These are phyloP conservation scores for Hyphopichia pseudoburtonii DNA, from an alignment of 1,139 yeast genomes.

Conservation along the genomic window DNA sequence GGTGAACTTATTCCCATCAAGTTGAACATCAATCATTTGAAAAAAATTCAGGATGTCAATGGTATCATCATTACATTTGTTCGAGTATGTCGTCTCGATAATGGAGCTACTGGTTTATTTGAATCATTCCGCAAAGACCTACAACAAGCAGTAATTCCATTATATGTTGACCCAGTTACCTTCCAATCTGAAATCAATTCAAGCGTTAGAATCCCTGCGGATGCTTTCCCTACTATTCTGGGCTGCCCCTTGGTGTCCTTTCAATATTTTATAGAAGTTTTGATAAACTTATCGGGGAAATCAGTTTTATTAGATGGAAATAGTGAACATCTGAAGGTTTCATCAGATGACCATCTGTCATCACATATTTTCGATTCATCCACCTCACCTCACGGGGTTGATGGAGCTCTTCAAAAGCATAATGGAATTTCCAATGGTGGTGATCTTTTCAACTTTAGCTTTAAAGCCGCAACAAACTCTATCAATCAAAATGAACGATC, in stretches of 20 bases:
- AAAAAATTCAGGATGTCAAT: conserved; percentile 66
- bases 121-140: conserved; percentile 86
- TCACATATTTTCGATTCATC: conserved; percentile 10
- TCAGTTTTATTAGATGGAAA: conserved; percentile 32
- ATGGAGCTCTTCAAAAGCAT: conserved; percentile 1
- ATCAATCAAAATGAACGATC: conserved; percentile 37
- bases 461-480: conserved; percentile 21
- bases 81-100: conserved; percentile 74
- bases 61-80: conserved; percentile 81
- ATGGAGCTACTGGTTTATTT: conserved; percentile 60
- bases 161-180: conserved; percentile 72
- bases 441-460: conserved; percentile 34
- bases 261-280: conserved; percentile 81
- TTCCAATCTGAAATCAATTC: conserved; percentile 60
- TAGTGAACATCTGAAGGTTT: conserved; percentile 18
- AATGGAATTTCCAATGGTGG: too few species aligned
- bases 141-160: conserved; percentile 73
- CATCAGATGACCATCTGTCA: conserved; percentile 11
- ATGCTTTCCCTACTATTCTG: conserved; percentile 80
- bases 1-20: conserved; percentile 80
- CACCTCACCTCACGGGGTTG: neutral
- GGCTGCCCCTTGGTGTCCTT: conserved; percentile 76
- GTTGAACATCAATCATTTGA: conserved; percentile 65
- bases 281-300: conserved; percentile 63
- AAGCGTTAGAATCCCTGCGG: conserved; percentile 73